Base-by-base conservation (phyloP, 306 rosid species). In the Biancaea sappan region DNA sequence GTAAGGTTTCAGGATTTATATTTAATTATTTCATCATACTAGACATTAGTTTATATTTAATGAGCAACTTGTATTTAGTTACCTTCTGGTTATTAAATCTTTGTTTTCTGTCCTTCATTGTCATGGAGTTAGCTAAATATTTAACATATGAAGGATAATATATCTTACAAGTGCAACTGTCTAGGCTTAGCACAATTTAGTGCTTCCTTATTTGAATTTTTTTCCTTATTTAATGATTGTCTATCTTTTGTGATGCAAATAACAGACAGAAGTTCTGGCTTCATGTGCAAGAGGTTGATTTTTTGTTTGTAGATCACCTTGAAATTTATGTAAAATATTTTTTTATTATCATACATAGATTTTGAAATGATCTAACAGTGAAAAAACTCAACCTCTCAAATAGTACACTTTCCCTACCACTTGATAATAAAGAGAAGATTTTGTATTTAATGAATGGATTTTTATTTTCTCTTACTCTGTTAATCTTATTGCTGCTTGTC, bases 381-480 rank as follows among this genome's bases (percentile, higher is more conserved):
- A n/a, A n/a, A n/a, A n/a, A n/a, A n/a, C n/a, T n/a, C n/a, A n/a
- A n/a, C n/a, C n/a, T n/a, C n/a, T n/a, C n/a, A n/a, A n/a, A n/a
- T n/a, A n/a, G n/a, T n/a, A n/a, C n/a, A n/a, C n/a, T n/a, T n/a
- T n/a, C n/a, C n/a, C n/a, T n/a, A n/a, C 38, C 8, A 31, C 24
- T 29, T 40, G 40, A 56, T 57, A 16, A 28, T 57, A 19, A n/a
- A 70, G 19, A 52, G 8, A 25, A 37, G 29, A 52, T 15, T 35
- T 38, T 6, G n/a, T 31, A 31, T 73, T 34, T 52, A 4, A 41
- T 53, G 28, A 68, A 62, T 5, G 70, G 10, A 29, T 56, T 34
- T 29, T 13, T 80, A 4, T 34, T 40, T 14, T 81, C 4, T 56
- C 66, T 73, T 57, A n/a, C n/a, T n/a, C n/a, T 64, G 10, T 14